Evolutionary conservation across 768 basidiomycete species (phyloP), one percentile per base, ranked within the genome.

Genomic region (Kwoniella sp.): DNA sequence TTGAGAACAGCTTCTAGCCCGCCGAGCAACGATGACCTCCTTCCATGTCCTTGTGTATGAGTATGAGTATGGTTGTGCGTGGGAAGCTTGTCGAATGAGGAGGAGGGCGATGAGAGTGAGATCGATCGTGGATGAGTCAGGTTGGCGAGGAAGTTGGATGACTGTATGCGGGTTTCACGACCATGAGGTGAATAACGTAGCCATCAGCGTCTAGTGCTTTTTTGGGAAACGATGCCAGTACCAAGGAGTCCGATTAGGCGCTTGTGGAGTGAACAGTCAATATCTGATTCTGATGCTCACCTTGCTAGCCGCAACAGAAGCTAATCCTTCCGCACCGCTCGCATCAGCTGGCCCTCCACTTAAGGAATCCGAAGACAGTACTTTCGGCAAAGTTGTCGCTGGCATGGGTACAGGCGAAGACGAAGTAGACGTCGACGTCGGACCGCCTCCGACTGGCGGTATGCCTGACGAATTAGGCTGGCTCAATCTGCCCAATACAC

Each of bases 371-470:
- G 41, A 45, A 9, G 41, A 45, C 41, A 45, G 9, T 3, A 45
- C 41, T 20, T 17, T 45, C 15, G 41, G 15, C 41, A 45, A 17
- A 45, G 89, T 89, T 29, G 68, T 83, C 41, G 83, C 83, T 20
- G 51, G 29, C 63, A 81, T 82, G 26, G 85, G 85, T 31, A 73
- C 85, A 68, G 82, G 84, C 23, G 58, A 86, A 50, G 91, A 92
- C 78, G 90, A 91, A 72, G 92, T 13, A 34, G 34, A 34, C 7
- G 34, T 11, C 41, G 41, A 45, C 9, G 41, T 17, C 20, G 89
- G 71, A 68, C 0, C 51, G 65, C 55, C 55, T 63, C 56, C 45
- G 58, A 41, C 13, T 53, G 13, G 61, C 54, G 55, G 23, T 26
- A 25, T 34, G 41, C 20, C 63, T 58, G 30, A 45, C n/a, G 53